Evolutionary conservation across 192 early-diverging fungal genomes (phyloP).

Genomic region (Coemansia asiatica): DNA sequence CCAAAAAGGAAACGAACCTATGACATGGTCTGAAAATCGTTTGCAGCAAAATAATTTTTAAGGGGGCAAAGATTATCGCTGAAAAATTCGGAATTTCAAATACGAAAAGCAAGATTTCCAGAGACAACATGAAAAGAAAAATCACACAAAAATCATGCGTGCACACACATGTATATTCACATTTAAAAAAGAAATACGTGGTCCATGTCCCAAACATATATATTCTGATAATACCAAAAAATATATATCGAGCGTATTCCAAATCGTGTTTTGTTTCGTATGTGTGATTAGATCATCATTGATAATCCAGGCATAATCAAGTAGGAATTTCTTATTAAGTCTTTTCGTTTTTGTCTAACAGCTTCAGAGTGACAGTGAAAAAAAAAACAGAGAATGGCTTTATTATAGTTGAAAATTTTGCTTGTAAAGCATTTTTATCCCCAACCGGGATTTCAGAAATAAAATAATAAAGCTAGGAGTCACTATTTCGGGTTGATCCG

Average conservation of each 20-base stretch:
- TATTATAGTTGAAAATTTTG: too few species aligned
- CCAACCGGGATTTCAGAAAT: neutral
- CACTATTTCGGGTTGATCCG: neutral
- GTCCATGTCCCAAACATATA: too few species aligned
- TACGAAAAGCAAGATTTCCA: neutral
- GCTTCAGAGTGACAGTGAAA: neutral
- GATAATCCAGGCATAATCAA: neutral
- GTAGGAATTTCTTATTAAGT: too few species aligned
- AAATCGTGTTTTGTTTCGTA: neutral
- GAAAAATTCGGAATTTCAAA: slow-evolving; percentile 2
- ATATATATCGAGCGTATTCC: too few species aligned
- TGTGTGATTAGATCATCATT: neutral
- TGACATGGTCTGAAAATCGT: slow-evolving; percentile 7
- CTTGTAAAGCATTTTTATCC: too few species aligned
- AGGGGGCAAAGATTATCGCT: neutral
- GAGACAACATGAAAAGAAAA: neutral
- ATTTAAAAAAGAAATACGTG: too few species aligned
- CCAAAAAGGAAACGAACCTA: neutral
- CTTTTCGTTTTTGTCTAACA: too few species aligned
- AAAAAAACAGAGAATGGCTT: neutral
- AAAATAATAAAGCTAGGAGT: neutral
- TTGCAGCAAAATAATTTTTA: neutral
- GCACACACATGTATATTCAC: too few species aligned
- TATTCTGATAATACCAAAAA: too few species aligned
- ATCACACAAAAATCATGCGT: neutral